These are phyloP conservation scores for Nakazawaea molendinolei DNA, from an alignment of 805 yeast species.

Conservation along the genomic window DNA sequence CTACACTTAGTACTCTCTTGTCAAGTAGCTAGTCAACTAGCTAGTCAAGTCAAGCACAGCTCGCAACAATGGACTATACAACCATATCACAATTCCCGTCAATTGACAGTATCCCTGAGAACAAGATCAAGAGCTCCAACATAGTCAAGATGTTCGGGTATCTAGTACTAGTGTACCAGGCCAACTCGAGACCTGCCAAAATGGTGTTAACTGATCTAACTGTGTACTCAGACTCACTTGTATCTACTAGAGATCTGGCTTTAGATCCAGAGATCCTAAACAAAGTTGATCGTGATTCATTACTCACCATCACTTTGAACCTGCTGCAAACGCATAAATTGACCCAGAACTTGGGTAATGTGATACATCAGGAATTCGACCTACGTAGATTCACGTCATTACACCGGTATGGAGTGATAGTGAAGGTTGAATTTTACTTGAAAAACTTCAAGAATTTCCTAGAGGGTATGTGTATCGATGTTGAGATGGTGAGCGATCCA, in stretches of 20 bases:
- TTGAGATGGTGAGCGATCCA: not conserved
- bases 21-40: too few relatives aligned
- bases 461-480: constrained; percentile 8
- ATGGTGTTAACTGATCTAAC: constrained; percentile 8
- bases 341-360: too few relatives aligned
- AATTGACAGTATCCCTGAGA: not conserved
- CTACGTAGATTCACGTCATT: too few relatives aligned
- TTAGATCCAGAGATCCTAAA: not conserved
- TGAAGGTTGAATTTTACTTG: constrained; percentile 5
- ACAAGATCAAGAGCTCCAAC: constrained; percentile 8
- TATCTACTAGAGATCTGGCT: not conserved
- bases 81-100: constrained; percentile 6
- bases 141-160: constrained; percentile 2
- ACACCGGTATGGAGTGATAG: constrained; percentile 1
- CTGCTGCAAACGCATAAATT: constrained; percentile 1
- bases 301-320: constrained; percentile 1
- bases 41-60: too few relatives aligned
- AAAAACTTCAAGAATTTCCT: constrained; percentile 3
- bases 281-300: not conserved
- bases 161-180: not conserved
- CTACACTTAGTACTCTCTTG: too few relatives aligned
- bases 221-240: not conserved
- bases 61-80: not conserved
- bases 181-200: not conserved
- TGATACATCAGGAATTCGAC: too few relatives aligned